Percentiles rank a stretch among this genome's conserved stretches.
Evolutionary conservation across 1,139 yeast genomes (phyloP).

Genomic region (Geotrichum restrictum): DNA sequence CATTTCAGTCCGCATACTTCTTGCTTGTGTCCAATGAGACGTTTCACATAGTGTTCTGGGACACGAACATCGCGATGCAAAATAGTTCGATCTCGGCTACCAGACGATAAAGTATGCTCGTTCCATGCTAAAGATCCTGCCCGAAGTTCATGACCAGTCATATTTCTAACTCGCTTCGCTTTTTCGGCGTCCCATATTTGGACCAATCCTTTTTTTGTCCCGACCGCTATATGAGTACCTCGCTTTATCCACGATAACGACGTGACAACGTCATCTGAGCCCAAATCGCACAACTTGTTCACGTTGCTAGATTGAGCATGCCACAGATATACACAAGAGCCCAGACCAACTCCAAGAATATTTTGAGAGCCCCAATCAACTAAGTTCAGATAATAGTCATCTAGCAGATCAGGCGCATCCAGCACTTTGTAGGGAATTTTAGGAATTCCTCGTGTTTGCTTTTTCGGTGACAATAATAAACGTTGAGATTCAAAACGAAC

Average conservation of each 20-base stretch:
- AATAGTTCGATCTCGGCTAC: constrained; percentile 79
- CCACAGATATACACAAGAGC: constrained; percentile 85
- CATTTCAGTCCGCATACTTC: constrained; percentile 96
- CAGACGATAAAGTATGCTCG: constrained; percentile 80
- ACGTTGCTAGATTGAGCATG: constrained; percentile 85
- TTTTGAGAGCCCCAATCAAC: constrained; percentile 96
- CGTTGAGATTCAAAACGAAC: constrained; percentile 85
- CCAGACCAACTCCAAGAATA: constrained; percentile 83
- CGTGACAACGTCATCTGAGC: constrained; percentile 63
- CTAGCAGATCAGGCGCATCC: constrained; percentile 94
- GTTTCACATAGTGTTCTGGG: constrained; percentile 74
- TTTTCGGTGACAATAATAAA: constrained; percentile 73
- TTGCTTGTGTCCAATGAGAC: constrained; percentile 74
- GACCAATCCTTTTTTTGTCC: constrained; percentile 80
- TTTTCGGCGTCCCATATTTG: constrained; percentile 96
- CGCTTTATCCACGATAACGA: constrained; percentile 82
- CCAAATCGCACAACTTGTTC: constrained; percentile 69
- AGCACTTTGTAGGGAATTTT: constrained; percentile 88
- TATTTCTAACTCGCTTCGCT: constrained; percentile 75
- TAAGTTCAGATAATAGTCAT: constrained; percentile 85
- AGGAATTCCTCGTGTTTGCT: constrained; percentile 69
- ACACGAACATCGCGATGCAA: constrained; percentile 88
- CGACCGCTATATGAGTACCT: constrained; percentile 88
- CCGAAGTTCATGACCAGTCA: constrained; percentile 86
- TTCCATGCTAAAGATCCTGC: constrained; percentile 93